phyloP scores from a whole-genome alignment of 208 protist genomes.

The Leptomonas seymouri region DNA sequence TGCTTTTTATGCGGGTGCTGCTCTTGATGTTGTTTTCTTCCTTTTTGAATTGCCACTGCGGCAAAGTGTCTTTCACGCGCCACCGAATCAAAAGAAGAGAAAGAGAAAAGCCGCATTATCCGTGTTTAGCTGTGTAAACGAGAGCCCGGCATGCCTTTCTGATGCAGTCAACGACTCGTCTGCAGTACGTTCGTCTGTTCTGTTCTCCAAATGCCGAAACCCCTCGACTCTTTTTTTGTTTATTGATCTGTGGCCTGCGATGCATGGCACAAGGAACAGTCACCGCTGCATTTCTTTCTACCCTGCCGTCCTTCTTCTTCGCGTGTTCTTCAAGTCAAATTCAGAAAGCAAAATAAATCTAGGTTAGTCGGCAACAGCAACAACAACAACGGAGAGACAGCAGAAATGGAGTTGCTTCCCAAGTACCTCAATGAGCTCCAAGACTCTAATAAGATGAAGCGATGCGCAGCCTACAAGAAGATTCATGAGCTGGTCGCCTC shows the following conservation, averaged over 20 bases:
- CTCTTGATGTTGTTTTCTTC: conserved; percentile 12
- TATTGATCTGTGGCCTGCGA: no score
- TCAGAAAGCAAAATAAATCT: no score
- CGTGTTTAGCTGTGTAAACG: no score
- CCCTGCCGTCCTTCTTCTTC: not conserved
- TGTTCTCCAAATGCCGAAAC: no score
- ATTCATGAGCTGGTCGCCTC: conserved; percentile 42
- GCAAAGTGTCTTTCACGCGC: conserved; percentile 8
- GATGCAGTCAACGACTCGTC: no score
- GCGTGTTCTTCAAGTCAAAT: not conserved
- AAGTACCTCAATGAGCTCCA: conserved; percentile 80
- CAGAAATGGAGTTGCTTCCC: conserved; percentile 70
- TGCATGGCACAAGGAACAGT: no score
- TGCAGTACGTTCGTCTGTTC: no score
- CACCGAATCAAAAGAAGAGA: not conserved
- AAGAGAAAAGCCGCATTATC: not conserved
- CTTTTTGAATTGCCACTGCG: not conserved
- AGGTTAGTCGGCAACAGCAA: not conserved
- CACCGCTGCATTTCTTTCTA: not conserved
- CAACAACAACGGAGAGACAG: not conserved
- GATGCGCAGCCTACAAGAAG: conserved; percentile 67
- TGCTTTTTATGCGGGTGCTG: no score
- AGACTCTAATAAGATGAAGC: conserved; percentile 68
- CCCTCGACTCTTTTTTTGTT: no score
- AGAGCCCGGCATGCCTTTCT: no score